Evolutionary conservation across 805 yeast species (phyloP), one percentile per base, ranked within the genome.

Genomic region (Nakazawaea ambrosiae): DNA sequence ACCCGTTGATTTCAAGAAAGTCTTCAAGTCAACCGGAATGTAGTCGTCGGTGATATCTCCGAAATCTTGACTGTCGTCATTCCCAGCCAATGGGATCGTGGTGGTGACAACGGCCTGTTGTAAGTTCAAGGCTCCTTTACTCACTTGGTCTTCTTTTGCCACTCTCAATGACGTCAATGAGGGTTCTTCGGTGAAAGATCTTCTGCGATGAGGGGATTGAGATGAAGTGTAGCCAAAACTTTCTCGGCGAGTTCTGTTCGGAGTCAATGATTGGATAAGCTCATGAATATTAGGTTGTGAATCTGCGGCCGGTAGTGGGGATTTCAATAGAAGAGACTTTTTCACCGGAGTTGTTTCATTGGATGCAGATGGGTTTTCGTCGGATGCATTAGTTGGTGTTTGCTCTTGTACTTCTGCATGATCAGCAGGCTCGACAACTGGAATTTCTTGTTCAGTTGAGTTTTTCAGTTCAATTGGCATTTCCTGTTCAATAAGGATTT

Each of bases 1-100:
- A 3, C 63, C 63, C 16, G 68, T 55, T 34, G 63, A 66, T 7
- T 48, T 46, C 47, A 70, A 49, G 35, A 70, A 70, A 12, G 58
- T 55, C 2, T 53, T 49, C 22, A 70, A 53, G 2, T 65, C 48
- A 3, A 66, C 66, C 4, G 63, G 60, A 3, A 41, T 42, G 36
- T 57, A 59, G 28, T 55, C 50, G 14, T 46, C 55, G 20, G 35
- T 32, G 28, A 31, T 33, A n/a, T 31, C 33, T 24, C 31, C 45
- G 14, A 33, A 34, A 7, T 31, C 34, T 15, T 31, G 22, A 22
- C 33, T 47, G 5, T 45, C 51, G 9, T 45, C 49, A 25, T 24
- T 19, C 3, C 41, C 47, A 8, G 58, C 53, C 27, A 59, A 48
- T 6, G 66, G 65, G 5, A 59, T 50, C 4, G 16, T 30, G 1